These are phyloP conservation scores for Puccinia horiana DNA, from an alignment of 1,284 basidiomycete genomes.

Conservation along the genomic window DNA sequence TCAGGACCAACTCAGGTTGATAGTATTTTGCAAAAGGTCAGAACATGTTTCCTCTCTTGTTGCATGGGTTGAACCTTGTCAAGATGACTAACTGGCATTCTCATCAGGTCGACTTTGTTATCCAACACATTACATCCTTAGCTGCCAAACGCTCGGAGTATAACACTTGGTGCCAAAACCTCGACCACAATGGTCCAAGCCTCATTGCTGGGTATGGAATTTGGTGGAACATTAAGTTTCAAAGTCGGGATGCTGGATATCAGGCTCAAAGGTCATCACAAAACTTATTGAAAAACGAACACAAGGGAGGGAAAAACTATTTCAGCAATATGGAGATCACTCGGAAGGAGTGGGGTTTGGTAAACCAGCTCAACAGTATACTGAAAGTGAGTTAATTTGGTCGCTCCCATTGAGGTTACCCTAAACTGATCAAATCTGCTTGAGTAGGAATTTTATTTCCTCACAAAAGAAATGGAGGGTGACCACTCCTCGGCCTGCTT, in stretches of 20 bases:
- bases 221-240: slow-evolving; percentile 18
- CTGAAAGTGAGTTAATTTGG: neutral
- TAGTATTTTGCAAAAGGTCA: slow-evolving; percentile 4
- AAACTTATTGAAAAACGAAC: neutral
- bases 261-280: neutral
- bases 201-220: slow-evolving; percentile 25
- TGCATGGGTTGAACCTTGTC: neutral
- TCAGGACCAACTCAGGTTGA: neutral
- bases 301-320: neutral
- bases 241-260: slow-evolving; percentile 7
- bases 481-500: too few species aligned
- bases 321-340: neutral
- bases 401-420: neutral
- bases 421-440: neutral
- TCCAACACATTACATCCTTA: neutral
- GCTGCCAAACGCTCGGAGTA: neutral
- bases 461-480: too few species aligned
- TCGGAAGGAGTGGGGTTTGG: neutral
- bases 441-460: neutral
- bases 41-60: neutral
- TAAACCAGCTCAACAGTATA: neutral
- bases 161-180: neutral
- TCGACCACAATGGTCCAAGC: neutral
- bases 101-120: slow-evolving; percentile 22
- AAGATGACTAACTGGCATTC: neutral